Percentiles rank a stretch among this genome's conserved stretches.
Evolutionary conservation across 2,329 filamentous ascomycete genomes (phyloP).

Genomic region (Metarhizium guizhouense): DNA sequence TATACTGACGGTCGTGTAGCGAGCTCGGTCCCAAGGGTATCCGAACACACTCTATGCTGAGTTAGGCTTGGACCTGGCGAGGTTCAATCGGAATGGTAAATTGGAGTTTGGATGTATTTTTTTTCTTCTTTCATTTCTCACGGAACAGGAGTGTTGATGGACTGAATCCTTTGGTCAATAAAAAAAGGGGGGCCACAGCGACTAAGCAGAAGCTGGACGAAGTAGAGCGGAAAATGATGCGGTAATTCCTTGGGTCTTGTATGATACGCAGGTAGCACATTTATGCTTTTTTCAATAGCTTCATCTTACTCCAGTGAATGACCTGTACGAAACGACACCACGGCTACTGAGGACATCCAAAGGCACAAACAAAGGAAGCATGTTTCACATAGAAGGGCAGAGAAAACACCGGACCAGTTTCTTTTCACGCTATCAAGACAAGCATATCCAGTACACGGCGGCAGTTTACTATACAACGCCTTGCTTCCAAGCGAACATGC

Average conservation of each 20-base stretch:
- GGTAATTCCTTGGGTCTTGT: neutral
- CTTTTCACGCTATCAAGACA: no score
- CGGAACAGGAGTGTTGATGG: neutral
- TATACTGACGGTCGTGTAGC: slow-evolving; percentile 23
- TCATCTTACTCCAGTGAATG: neutral
- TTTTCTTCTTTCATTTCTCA: neutral
- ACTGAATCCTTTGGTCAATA: neutral
- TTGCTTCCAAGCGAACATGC: no score
- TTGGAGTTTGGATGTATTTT: neutral
- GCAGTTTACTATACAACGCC: no score
- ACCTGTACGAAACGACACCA: no score
- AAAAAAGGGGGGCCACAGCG: neutral
- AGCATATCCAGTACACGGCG: no score
- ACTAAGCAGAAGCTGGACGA: neutral
- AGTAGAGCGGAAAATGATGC: neutral
- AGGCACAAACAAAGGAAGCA: no score
- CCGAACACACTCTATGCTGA: slow-evolving; percentile 44
- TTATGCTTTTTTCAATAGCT: slow-evolving; percentile 2
- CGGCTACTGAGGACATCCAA: no score
- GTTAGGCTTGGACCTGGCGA: slow-evolving; percentile 17
- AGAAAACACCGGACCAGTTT: no score
- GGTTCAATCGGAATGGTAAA: neutral
- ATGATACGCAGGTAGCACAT: neutral
- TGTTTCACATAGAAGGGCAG: no score
- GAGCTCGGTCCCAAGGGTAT: slow-evolving; percentile 47